phyloP scores from a whole-genome alignment of 208 protist genomes.

The Kentomonas sorsogonicus region DNA sequence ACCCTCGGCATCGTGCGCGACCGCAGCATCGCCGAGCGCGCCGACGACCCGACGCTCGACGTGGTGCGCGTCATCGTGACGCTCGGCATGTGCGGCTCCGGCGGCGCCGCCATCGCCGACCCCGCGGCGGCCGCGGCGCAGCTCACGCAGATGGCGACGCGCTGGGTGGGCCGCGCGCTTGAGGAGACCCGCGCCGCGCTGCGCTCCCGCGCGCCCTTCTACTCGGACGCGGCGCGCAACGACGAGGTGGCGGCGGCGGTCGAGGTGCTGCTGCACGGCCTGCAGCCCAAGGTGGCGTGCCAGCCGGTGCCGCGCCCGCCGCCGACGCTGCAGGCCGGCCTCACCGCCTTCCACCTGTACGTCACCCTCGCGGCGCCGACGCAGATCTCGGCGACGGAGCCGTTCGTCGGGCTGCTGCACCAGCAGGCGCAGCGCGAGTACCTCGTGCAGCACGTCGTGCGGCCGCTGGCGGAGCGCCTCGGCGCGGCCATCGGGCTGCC shows the following conservation, averaged over 20 bases:
- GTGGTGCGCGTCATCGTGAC: slow-evolving; percentile 27
- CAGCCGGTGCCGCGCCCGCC: slow-evolving; percentile 8
- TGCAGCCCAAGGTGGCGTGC: slow-evolving; percentile 25
- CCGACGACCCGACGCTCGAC: slow-evolving; percentile 27
- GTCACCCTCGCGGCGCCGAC: slow-evolving; percentile 25
- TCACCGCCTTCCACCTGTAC: slow-evolving; percentile 20
- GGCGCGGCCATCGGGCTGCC: slow-evolving; percentile 23
- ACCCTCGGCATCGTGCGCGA: slow-evolving; percentile 21
- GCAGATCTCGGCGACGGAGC: slow-evolving; percentile 29
- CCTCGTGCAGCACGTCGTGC: slow-evolving; percentile 24
- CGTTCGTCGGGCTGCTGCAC: slow-evolving; percentile 28
- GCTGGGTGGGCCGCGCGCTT: slow-evolving; percentile 16
- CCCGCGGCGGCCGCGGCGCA: slow-evolving; percentile 10
- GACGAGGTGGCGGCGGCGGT: slow-evolving; percentile 30
- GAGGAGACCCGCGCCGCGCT: slow-evolving; percentile 14
- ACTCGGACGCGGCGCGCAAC: slow-evolving; percentile 18
- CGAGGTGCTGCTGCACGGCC: slow-evolving; percentile 39
- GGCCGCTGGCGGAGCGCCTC: slow-evolving; percentile 22
- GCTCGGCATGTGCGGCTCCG: slow-evolving; percentile 14
- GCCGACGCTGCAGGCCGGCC: slow-evolving; percentile 3
- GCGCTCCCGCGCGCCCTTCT: slow-evolving; percentile 32
- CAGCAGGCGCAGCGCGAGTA: slow-evolving; percentile 28
- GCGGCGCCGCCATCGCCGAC: slow-evolving; percentile 17
- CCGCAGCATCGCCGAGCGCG: slow-evolving; percentile 21
- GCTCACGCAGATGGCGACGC: slow-evolving; percentile 17